Conservation (phyloP, 1,284 basidiomycete genomes). For the Pascua sp. region DNA sequence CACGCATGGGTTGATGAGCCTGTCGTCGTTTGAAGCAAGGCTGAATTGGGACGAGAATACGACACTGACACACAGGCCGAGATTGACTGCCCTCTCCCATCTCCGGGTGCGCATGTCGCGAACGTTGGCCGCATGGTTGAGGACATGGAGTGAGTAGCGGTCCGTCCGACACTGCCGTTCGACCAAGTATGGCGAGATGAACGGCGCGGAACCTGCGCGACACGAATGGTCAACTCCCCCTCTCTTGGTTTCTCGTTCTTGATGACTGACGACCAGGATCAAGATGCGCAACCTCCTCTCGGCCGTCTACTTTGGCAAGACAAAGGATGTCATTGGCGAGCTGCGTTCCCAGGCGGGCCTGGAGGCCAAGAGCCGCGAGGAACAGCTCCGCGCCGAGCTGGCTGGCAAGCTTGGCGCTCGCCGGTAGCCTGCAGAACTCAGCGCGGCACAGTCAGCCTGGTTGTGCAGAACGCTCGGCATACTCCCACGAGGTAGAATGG, state of each 20-base stretch:
- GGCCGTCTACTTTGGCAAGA: conserved; percentile 98
- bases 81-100: conserved; percentile 75
- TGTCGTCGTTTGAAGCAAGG: not conserved
- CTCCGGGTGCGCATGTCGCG: conserved; percentile 74
- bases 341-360: conserved; percentile 82
- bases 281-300: conserved; percentile 96
- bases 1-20: not conserved
- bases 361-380: conserved; percentile 74
- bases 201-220: no score
- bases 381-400: conserved; percentile 87
- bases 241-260: not conserved
- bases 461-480: no score
- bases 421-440: conserved; percentile 11
- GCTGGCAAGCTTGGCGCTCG: conserved; percentile 58
- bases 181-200: not conserved
- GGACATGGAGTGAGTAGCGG: conserved; percentile 72
- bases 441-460: no score
- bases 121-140: conserved; percentile 95
- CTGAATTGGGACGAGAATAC: no score
- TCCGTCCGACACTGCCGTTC: not conserved
- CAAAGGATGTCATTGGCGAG: conserved; percentile 88
- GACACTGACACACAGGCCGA: conserved; percentile 60
- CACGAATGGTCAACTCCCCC: no score
- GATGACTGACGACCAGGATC: conserved; percentile 51
- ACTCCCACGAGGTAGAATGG: no score